A percentile compares a stretch with the other conserved stretches of the same genome.
Conservation (phyloP, 2,329 filamentous ascomycete genomes). For the Chaetomium olivaceum region DNA sequence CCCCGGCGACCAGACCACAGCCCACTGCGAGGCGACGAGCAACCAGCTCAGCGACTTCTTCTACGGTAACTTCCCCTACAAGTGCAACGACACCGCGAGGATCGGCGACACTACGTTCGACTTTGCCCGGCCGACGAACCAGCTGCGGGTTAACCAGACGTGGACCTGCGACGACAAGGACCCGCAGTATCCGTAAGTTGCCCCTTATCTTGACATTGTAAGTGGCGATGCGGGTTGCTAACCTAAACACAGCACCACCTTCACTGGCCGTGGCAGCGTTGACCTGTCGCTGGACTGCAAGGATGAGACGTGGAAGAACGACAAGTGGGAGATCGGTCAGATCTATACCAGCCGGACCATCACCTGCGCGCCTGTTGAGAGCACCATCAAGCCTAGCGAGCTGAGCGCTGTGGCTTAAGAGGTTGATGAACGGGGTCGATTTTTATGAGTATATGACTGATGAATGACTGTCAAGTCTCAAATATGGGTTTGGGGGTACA, state of each 20-base stretch:
- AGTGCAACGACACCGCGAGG: slow-evolving; percentile 42
- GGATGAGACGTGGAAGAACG: slow-evolving; percentile 40
- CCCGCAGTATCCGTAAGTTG: slow-evolving; percentile 41
- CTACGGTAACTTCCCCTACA: slow-evolving; percentile 49
- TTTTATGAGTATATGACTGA: slow-evolving; percentile 12
- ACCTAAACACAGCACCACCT: slow-evolving; percentile 33
- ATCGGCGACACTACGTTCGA: slow-evolving; percentile 43
- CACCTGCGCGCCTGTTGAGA: slow-evolving; percentile 37
- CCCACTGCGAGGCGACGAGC: slow-evolving; percentile 45
- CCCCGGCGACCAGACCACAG: slow-evolving; percentile 41
- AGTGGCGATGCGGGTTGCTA: neutral
- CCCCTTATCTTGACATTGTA: neutral
- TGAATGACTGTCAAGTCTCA: neutral
- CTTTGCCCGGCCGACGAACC: slow-evolving; percentile 42
- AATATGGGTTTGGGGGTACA: neutral
- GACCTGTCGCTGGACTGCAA: slow-evolving; percentile 42
- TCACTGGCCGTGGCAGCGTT: slow-evolving; percentile 38
- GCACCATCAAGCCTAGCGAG: slow-evolving; percentile 38
- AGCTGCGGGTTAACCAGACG: slow-evolving; percentile 49
- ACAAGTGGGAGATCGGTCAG: slow-evolving; percentile 44
- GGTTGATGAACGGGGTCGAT: neutral
- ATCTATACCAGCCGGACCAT: slow-evolving; percentile 43
- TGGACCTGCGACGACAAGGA: slow-evolving; percentile 50
- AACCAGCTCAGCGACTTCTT: slow-evolving; percentile 51
- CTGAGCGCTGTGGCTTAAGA: slow-evolving; percentile 41